These are phyloP conservation scores for Fusarium redolens DNA, from an alignment of 2,329 filamentous ascomycete genomes.

Conservation along the genomic window DNA sequence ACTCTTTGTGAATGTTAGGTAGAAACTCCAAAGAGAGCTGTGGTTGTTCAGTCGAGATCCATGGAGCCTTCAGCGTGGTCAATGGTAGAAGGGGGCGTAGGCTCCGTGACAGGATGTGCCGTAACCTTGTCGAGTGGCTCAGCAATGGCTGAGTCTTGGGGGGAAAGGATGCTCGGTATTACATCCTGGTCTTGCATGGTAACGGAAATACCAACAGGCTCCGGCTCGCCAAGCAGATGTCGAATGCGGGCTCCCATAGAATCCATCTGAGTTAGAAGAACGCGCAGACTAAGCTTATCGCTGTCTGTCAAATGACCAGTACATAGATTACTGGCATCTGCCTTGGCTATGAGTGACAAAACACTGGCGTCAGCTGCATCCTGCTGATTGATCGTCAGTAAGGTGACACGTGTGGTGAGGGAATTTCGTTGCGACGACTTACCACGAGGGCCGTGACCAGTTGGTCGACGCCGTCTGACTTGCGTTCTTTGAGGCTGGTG, in stretches of 20 bases:
- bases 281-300: conserved; percentile 60
- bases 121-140: conserved; percentile 48
- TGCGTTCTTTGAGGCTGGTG: conserved; percentile 64
- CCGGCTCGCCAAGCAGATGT: conserved; percentile 52
- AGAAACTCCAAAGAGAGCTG: not conserved
- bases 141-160: conserved; percentile 45
- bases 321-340: conserved; percentile 57
- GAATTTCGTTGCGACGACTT: conserved; percentile 51
- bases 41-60: conserved; percentile 52
- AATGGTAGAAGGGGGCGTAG: conserved; percentile 55
- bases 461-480: conserved; percentile 61
- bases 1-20: conserved; percentile 5
- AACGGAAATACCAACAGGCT: conserved; percentile 37
- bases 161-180: conserved; percentile 43
- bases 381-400: conserved; percentile 46
- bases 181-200: conserved; percentile 39
- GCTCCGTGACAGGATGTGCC: conserved; percentile 50
- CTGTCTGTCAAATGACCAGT: conserved; percentile 53
- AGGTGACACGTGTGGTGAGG: conserved; percentile 6
- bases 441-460: conserved; percentile 73
- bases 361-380: conserved; percentile 57
- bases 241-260: conserved; percentile 57
- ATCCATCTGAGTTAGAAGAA: conserved; percentile 61
- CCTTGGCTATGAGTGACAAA: conserved; percentile 62
- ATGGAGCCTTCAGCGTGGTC: conserved; percentile 54